Evolutionary conservation across 345 rosid species (phyloP).

Genomic region (Noccaea bulbosa): DNA sequence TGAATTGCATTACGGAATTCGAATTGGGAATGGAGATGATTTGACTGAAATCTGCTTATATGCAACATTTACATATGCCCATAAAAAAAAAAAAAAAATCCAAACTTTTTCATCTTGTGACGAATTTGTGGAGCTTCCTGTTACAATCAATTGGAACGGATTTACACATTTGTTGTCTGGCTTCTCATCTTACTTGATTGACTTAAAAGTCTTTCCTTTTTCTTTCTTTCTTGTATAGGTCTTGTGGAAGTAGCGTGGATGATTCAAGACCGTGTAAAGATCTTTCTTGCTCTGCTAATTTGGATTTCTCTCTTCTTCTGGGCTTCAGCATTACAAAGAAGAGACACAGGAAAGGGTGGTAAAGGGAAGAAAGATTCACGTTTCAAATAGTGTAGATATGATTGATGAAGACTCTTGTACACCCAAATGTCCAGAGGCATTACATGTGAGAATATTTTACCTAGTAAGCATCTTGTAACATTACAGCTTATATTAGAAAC

Average conservation of each 20-base stretch:
- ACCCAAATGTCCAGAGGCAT: neutral
- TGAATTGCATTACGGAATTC: neutral
- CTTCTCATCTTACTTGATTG: neutral
- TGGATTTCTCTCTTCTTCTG: slow-evolving; percentile 93
- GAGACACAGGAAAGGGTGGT: slow-evolving; percentile 42
- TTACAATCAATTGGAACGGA: neutral
- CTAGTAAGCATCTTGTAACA: slow-evolving; percentile 24
- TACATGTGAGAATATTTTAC: neutral
- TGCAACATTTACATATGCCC: no score
- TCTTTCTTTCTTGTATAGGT: slow-evolving; percentile 41
- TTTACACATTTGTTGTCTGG: neutral
- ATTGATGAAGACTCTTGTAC: slow-evolving; percentile 3
- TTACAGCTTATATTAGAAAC: slow-evolving; percentile 8
- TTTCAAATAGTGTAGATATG: slow-evolving; percentile 9
- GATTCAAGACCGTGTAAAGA: slow-evolving; percentile 60
- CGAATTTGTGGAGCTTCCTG: neutral
- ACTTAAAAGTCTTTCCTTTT: no score
- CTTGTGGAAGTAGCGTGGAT: slow-evolving; percentile 47
- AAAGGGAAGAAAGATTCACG: slow-evolving; percentile 60
- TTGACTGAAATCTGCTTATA: neutral
- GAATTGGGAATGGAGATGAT: neutral
- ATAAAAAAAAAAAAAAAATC: no score
- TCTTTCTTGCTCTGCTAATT: slow-evolving; percentile 78
- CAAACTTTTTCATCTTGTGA: slow-evolving; percentile 8
- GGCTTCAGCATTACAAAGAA: slow-evolving; percentile 71